Percentiles rank a stretch among this genome's conserved stretches.
Conservation (phyloP, 2,329 filamentous ascomycete species). For the Aspergillus niger region DNA sequence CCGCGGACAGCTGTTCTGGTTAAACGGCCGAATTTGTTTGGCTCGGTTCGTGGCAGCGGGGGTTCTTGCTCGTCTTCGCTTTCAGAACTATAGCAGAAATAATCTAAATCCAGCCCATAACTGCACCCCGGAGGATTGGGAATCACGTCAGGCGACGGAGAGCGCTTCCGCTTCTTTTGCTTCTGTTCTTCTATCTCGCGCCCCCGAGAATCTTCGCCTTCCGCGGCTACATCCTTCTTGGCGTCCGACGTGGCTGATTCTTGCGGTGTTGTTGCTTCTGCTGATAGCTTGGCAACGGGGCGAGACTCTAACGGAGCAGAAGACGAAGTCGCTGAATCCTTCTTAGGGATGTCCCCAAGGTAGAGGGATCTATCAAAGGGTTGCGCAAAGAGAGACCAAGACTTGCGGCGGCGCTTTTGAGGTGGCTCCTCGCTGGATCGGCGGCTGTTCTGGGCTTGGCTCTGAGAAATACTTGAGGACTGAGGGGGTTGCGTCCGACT, state of each 20-base stretch:
- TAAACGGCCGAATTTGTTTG: constrained; percentile 12
- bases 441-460: constrained; percentile 15
- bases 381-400: constrained; percentile 32
- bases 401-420: constrained; percentile 23
- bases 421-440: constrained; percentile 20
- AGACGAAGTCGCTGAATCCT: neutral
- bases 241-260: neutral
- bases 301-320: neutral
- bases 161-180: constrained; percentile 43
- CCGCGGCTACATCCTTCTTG: neutral
- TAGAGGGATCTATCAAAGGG: constrained; percentile 27
- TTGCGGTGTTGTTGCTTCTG: constrained; percentile 4
- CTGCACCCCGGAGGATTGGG: constrained; percentile 44
- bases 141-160: constrained; percentile 43
- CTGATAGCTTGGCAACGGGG: neutral
- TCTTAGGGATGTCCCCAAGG: constrained; percentile 21
- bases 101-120: constrained; percentile 45
- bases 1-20: constrained; percentile 19
- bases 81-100: constrained; percentile 39
- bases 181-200: constrained; percentile 5
- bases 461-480: constrained; percentile 4
- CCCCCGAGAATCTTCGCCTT: constrained; percentile 9
- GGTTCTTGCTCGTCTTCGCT: constrained; percentile 32
- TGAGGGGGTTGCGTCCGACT: constrained; percentile 13
- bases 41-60: constrained; percentile 11